Evolutionary conservation across 805 yeast species (phyloP), one percentile per base, ranked within the genome.

Genomic region (Peterozyma toletana): DNA sequence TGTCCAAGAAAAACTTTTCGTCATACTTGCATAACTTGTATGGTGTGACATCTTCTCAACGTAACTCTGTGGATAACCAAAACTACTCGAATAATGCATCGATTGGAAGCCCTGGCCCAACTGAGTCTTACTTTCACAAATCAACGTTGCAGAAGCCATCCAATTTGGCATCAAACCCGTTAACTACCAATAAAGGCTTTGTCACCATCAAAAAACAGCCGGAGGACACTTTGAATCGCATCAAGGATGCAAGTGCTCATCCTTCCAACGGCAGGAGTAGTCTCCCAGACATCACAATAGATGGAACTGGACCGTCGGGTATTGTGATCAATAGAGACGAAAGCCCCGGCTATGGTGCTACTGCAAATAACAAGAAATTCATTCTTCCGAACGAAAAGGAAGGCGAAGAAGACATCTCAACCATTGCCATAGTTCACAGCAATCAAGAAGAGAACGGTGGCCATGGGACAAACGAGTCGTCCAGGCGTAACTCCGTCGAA

Each of bases 141-240:
- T 38, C 43, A 18, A 42, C 42, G 5, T 11, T 50, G 37, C 47
- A 72, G 45, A 78, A 73, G 46, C 84, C 85, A 3, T 73, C 75
- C 18, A 84, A 84, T 55, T 72, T 77, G 17, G 91, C 91, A 1
- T 66, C 77, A 3, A 80, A 83, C 54, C 93, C 93, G 9, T 59
- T 84, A 43, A 78, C 75, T 40, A 80, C 86, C 1, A 75, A 68
- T 39, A 82, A 80, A 49, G 56, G 79, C 2, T 82, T 78, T 59
- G 86, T 84, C 17, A 80, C 80, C 6, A 83, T 84, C 52, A 84
- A 84, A 59, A 71, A 77, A 50, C 85, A 68, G 43, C 72, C 83
- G 1, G 58, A 58, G 30, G 54, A 48, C 36, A 47, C 48, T 33
- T 40, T 45, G 15, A 44, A 39, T 11, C 38, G 38, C 11, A 42